A percentile compares a stretch with the other conserved stretches of the same genome.
Evolutionary conservation across 2,329 filamentous ascomycete genomes (phyloP).

Genomic region (Ophiostoma pallidulum): DNA sequence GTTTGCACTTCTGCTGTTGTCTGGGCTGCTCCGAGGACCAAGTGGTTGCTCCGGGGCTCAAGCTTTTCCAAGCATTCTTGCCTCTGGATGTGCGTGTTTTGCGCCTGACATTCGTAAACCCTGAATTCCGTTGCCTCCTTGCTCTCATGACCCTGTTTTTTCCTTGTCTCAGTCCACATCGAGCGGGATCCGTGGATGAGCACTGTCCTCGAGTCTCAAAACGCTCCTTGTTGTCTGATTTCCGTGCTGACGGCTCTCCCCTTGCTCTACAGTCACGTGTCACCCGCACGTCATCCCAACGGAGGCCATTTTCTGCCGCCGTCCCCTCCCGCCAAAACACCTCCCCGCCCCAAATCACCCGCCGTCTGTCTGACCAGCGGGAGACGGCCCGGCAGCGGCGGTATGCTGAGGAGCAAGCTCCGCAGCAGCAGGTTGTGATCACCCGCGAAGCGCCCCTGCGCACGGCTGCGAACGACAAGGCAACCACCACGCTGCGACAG

Average conservation of each 20-base stretch:
- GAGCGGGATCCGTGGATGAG: no score
- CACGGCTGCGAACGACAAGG: constrained; percentile 32
- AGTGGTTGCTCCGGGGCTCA: no score
- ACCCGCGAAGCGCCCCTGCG: constrained; percentile 36
- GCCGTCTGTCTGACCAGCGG: constrained; percentile 49
- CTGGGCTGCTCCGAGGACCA: no score
- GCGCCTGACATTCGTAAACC: background rate
- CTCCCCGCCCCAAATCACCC: constrained; percentile 41
- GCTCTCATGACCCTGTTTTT: constrained; percentile 1
- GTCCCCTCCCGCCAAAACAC: constrained; percentile 37
- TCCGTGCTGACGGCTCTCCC: background rate
- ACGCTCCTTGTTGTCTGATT: background rate
- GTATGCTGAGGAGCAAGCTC: constrained; percentile 32
- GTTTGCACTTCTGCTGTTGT: no score
- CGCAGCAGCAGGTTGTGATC: constrained; percentile 24
- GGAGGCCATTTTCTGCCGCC: constrained; percentile 44
- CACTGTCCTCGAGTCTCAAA: background rate
- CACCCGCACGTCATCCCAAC: constrained; percentile 34
- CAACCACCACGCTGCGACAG: constrained; percentile 24
- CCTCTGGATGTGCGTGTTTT: background rate
- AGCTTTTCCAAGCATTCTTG: no score
- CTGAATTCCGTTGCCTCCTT: constrained; percentile 10
- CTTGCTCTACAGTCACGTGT: constrained; percentile 35
- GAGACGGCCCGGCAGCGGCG: constrained; percentile 35
- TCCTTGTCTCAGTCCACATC: background rate